Evolutionary conservation across 306 rosid genomes (phyloP).

Genomic region (Medicago truncatula): DNA sequence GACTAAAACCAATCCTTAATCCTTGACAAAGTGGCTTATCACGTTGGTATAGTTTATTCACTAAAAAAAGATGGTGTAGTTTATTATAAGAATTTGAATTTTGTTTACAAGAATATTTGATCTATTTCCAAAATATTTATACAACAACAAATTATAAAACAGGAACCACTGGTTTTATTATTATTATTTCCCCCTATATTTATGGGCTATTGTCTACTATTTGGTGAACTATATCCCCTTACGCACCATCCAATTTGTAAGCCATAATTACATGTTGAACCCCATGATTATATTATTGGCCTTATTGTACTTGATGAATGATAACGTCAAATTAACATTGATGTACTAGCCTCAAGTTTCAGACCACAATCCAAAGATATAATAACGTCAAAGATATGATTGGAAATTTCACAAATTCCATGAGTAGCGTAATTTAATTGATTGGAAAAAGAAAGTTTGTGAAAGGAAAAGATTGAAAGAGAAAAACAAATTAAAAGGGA

Average conservation of each 20-base stretch:
- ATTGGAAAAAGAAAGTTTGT: neutral
- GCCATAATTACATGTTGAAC: conserved; percentile 56
- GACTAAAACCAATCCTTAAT: no score
- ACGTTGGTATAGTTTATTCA: neutral
- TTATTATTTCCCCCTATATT: neutral
- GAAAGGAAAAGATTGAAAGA: neutral
- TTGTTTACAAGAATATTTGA: neutral
- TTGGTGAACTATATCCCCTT: neutral
- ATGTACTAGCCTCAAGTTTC: conserved; percentile 2
- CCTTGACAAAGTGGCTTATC: neutral
- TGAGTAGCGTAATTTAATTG: conserved; percentile 1
- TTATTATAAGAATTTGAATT: no score
- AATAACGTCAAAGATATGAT: neutral
- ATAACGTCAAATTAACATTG: conserved; percentile 32
- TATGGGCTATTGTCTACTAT: neutral
- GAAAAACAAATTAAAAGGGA: conserved; percentile 5
- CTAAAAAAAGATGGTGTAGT: no score
- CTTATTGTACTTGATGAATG: conserved; percentile 24
- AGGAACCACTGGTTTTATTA: neutral
- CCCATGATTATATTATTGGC: conserved; percentile 18
- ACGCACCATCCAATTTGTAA: neutral
- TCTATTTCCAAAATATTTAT: neutral
- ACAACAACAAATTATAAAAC: neutral
- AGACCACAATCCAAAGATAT: conserved; percentile 6
- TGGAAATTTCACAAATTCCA: conserved; percentile 7